Base-by-base conservation (phyloP, 192 early-diverging fungal species). In the Phycomyces blakesleeanus region DNA sequence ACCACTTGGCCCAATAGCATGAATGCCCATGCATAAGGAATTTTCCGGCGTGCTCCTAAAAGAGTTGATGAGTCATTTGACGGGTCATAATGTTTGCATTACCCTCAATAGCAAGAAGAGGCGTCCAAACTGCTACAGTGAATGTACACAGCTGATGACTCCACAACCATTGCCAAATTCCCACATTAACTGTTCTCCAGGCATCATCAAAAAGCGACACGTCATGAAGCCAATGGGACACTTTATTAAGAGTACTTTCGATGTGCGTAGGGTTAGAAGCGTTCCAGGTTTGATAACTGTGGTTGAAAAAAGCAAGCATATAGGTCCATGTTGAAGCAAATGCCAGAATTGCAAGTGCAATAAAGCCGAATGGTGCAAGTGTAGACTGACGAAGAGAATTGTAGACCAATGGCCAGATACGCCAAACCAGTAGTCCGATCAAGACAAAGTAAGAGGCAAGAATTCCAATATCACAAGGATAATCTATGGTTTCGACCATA, bases 1-100 rank as follows among this genome's bases (percentile, higher is more conserved):
- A 72, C 69, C 12, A 72, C 58, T 44, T 72, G 69, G 3, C 69
- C 69, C 3, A 72, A 16, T 12, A 72, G 1, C 69, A 72, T 72
- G 37, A 60, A 72, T 3, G 62, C 69, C 69, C 69, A 72, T 16
- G 26, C 22, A 26, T 59, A 37, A n/a, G 59, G 64, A 16, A 72
- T 62, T 14, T 18, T 27, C 18, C 62, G 52, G 21, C 63, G 51
- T 40, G 40, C 20, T 52, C 60, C 67, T 69, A 18, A 2, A 34
- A 34, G 29, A 7, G 29, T 34, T 34, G 29, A 34, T 34, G 2
- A 34, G 29, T n/a, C n/a, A 34, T 34, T 34, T 34, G 7, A 7
- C 7, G 2, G 9, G 0, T 10, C 2, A 12, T 3, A 47, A 7
- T n/a, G 2, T 2, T 20, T 18, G 27, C 11, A 14, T 39, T 55